Conservation (phyloP, 345 rosid species). For the Diplotaxis tenuifolia region DNA sequence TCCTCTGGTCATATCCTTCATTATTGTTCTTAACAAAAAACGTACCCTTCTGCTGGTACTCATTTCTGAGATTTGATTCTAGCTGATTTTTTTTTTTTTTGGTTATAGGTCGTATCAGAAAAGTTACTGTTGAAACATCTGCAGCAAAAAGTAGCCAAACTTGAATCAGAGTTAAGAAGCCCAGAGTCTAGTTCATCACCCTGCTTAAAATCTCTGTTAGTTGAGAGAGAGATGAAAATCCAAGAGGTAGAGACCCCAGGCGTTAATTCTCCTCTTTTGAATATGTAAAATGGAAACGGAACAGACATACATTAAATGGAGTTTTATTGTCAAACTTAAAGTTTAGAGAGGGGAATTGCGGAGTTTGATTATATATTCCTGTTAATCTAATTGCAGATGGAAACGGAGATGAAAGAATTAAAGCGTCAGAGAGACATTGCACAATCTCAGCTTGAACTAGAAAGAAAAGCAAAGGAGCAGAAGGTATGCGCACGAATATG, state of each 20-base stretch:
- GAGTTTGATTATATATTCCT: neutral
- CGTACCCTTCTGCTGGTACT: slow-evolving; percentile 2
- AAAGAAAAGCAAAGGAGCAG: slow-evolving; percentile 64
- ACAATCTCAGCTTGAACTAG: slow-evolving; percentile 69
- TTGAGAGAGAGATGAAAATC: slow-evolving; percentile 73
- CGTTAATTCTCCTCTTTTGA: neutral
- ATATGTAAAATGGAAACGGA: neutral
- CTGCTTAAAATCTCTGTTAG: slow-evolving; percentile 53
- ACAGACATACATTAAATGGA: neutral
- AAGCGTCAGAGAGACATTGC: slow-evolving; percentile 94
- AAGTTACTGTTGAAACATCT: slow-evolving; percentile 71
- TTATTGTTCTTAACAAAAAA: neutral
- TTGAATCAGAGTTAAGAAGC: slow-evolving; percentile 80
- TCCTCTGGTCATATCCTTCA: neutral
- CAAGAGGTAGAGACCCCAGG: slow-evolving; percentile 54
- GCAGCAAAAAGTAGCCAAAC: slow-evolving; percentile 92
- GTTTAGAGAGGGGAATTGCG: neutral
- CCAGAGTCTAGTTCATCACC: slow-evolving; percentile 70
- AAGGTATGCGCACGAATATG: slow-evolving; percentile 50
- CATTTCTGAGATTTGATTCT: slow-evolving; percentile 10
- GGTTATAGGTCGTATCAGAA: slow-evolving; percentile 69
- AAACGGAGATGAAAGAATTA: slow-evolving; percentile 79
- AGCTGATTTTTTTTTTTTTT: neutral
- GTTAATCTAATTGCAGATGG: slow-evolving; percentile 58
- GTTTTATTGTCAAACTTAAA: neutral